phyloP scores from a whole-genome alignment of 805 yeast genomes.

The Lachancea meyersii region DNA sequence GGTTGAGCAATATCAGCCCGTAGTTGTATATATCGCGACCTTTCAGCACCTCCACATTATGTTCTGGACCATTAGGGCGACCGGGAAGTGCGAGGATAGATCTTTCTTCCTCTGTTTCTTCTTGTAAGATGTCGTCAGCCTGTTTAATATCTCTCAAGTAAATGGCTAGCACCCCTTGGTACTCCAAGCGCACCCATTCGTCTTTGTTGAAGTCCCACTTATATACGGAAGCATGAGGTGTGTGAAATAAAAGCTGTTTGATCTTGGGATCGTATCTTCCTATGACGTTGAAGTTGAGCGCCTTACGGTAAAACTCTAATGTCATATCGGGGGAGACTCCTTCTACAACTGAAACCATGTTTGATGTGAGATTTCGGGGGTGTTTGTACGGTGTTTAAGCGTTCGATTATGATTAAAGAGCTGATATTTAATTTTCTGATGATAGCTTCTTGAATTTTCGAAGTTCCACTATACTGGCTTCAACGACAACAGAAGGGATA shows the following conservation, averaged over 20 bases:
- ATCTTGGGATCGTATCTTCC: conserved; percentile 70
- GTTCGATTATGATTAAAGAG: no score
- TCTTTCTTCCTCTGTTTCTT: conserved; percentile 25
- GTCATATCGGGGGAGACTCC: conserved; percentile 29
- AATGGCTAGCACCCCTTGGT: conserved; percentile 62
- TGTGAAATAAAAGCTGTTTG: conserved; percentile 57
- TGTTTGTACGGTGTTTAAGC: background rate
- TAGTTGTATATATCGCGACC: conserved; percentile 46
- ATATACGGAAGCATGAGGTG: conserved; percentile 69
- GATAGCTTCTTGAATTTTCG: no score
- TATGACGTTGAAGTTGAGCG: conserved; percentile 68
- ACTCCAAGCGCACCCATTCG: conserved; percentile 68
- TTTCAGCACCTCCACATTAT: conserved; percentile 13
- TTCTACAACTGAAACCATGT: conserved; percentile 1
- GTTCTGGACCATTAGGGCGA: conserved; percentile 6
- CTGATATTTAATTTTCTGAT: no score
- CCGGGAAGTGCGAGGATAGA: conserved; percentile 11
- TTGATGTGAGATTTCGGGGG: background rate
- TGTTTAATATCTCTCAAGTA: conserved; percentile 47
- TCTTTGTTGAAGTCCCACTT: conserved; percentile 49
- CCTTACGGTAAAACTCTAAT: conserved; percentile 56
- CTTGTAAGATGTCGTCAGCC: conserved; percentile 18
- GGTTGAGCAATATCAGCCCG: conserved; percentile 64
- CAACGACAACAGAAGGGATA: no score
- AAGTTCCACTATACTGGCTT: no score